phyloP scores from a whole-genome alignment of 75 land plant species.

The Azolla pinnata region DNA sequence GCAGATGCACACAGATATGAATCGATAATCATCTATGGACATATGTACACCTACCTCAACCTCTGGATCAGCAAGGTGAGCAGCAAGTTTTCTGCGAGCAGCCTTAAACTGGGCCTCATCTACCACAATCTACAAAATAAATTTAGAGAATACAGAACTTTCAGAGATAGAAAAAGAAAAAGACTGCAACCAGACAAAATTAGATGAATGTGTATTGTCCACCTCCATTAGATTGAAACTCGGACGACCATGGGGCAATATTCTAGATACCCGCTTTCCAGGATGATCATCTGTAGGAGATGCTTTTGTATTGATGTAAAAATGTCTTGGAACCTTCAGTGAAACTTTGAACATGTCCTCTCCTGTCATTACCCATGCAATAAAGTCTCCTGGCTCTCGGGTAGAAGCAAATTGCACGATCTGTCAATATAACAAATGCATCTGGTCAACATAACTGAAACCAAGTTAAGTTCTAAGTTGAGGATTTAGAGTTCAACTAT shows the following conservation, averaged over 20 bases:
- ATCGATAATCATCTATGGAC: not conserved
- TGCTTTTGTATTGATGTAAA: constrained; percentile 86
- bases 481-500: too few relatives aligned
- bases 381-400: constrained; percentile 55
- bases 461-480: too few relatives aligned
- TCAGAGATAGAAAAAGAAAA: constrained; percentile 1
- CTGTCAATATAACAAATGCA: constrained; percentile 30
- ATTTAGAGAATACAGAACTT: not conserved
- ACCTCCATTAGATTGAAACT: constrained; percentile 86
- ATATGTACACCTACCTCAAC: constrained; percentile 55
- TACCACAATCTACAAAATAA: constrained; percentile 44
- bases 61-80: constrained; percentile 96
- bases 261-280: constrained; percentile 78
- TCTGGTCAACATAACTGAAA: too few relatives aligned
- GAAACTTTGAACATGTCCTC: constrained; percentile 77
- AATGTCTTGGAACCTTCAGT: constrained; percentile 66
- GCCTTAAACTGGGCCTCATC: constrained; percentile 74
- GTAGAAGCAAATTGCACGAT: constrained; percentile 67
- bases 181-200: not conserved
- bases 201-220: not conserved
- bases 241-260: constrained; percentile 74
- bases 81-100: constrained; percentile 67
- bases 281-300: constrained; percentile 75
- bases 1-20: not conserved
- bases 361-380: constrained; percentile 82